Conservation (phyloP, 352 stramenopile species). For the Phytopythium boreale region DNA sequence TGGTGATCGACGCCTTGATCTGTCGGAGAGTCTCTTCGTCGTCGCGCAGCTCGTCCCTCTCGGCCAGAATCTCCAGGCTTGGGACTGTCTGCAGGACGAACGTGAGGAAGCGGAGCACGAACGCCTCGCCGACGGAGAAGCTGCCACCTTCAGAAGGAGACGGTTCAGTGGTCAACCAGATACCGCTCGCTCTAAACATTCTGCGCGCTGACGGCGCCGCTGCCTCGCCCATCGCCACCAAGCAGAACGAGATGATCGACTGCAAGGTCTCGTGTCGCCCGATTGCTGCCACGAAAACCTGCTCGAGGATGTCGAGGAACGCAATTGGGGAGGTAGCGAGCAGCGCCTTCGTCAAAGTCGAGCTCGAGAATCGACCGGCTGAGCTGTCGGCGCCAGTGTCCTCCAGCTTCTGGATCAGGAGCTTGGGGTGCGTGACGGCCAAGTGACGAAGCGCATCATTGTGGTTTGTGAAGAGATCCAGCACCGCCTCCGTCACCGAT, state of each 20-base stretch:
- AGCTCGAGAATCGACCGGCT: slow-evolving; percentile 21
- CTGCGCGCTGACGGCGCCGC: slow-evolving; percentile 27
- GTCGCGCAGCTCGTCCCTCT: slow-evolving; percentile 68
- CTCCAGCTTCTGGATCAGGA: slow-evolving; percentile 36
- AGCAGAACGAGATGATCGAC: slow-evolving; percentile 48
- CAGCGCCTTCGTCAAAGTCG: slow-evolving; percentile 44
- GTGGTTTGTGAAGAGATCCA: slow-evolving; percentile 41
- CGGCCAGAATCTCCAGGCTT: slow-evolving; percentile 40
- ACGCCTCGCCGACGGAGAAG: slow-evolving; percentile 23
- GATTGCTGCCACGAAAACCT: slow-evolving; percentile 51
- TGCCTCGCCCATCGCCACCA: slow-evolving; percentile 45
- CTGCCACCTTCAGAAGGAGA: background rate
- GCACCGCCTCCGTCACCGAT: slow-evolving; percentile 33
- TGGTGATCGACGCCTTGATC: slow-evolving; percentile 42
- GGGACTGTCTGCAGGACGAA: slow-evolving; percentile 63
- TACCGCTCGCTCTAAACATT: slow-evolving; percentile 14
- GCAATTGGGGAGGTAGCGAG: slow-evolving; percentile 34
- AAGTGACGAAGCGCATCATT: slow-evolving; percentile 49
- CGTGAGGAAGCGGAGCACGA: slow-evolving; percentile 57
- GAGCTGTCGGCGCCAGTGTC: background rate
- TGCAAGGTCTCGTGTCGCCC: slow-evolving; percentile 50
- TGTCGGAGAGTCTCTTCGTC: slow-evolving; percentile 54
- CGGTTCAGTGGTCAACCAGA: background rate
- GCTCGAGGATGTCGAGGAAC: slow-evolving; percentile 54
- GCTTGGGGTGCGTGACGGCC: slow-evolving; percentile 54